Evolutionary conservation across 2,329 filamentous ascomycete species (phyloP), one percentile per base, ranked within the genome.

Genomic region (Beauveria varroae): DNA sequence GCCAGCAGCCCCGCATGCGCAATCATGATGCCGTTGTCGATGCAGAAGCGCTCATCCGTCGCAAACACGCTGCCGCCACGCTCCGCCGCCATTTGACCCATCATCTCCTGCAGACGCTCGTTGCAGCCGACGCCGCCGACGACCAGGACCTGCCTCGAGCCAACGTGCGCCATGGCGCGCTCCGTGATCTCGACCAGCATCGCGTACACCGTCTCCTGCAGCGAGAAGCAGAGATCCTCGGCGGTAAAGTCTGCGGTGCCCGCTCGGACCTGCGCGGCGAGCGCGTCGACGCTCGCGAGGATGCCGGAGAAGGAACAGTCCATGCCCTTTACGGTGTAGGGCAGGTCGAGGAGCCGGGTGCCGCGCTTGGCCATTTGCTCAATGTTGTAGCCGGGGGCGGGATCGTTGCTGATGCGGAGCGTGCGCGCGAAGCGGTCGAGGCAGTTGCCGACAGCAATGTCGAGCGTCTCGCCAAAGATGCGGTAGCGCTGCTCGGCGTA

Each of bases 21-120:
- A 77, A 99, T 99, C 95, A 99, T 99, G 71, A 99, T 98, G 54
- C 95, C 95, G 69, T 99, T 99, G 75, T 99, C 95, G 68, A 99
- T 99, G 73, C 95, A 99, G 73, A 96, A 99, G 51, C 95, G 82
- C 79, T 99, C 95, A 72, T 99, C 95, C 0, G 93, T 98, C 26
- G 95, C 93, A 76, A 90, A 97, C 3, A 98, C 91, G 69, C 86
- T 93, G 4, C 95, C 95, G 58, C 92, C 91, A 43, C 95, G 80
- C 73, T 96, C 93, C 50, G 80, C 80, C 18, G 93, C 93, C 95
- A 99, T 99, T 52, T 89, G 80, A 18, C 91, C 93, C 95, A 99
- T 99, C 95, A 99, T 99, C 69, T 96, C 86, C 78, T 99, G 95
- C 67, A 99, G 73, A 4, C 95, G 84, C 77, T 96, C 88, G 72